Percentiles rank a stretch among this genome's conserved stretches.
These are phyloP conservation scores for Saccharomyces jurei DNA, from an alignment of 805 yeast species.

Conservation along the genomic window DNA sequence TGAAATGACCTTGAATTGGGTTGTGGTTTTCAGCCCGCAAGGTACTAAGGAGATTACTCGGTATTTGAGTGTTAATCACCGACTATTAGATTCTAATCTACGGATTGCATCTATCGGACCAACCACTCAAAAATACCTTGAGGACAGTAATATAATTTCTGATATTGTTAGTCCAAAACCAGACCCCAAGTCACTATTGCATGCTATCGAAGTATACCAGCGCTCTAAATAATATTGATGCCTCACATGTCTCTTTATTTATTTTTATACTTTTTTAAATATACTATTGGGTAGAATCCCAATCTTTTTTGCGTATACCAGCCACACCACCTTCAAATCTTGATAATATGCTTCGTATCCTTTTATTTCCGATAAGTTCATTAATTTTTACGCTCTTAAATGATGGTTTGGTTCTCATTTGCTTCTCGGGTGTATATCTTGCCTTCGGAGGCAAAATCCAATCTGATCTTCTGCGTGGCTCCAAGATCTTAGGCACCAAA, in stretches of 20 bases:
- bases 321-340: conserved; percentile 30
- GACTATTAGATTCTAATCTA: conserved; percentile 21
- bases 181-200: conserved; percentile 49
- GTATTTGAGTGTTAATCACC: conserved; percentile 27
- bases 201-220: conserved; percentile 23
- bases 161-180: conserved; percentile 66
- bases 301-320: conserved; percentile 23
- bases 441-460: conserved; percentile 27
- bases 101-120: conserved; percentile 86
- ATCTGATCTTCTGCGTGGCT: conserved; percentile 31
- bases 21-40: conserved; percentile 86
- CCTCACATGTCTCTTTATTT: not conserved
- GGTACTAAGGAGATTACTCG: conserved; percentile 62
- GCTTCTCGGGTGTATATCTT: conserved; percentile 29
- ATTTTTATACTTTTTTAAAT: not conserved
- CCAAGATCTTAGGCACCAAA: conserved; percentile 22
- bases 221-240: not conserved
- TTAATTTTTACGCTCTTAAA: conserved; percentile 26
- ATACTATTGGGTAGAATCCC: conserved; percentile 4
- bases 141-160: conserved; percentile 45
- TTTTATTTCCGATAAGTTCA: conserved; percentile 20
- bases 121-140: conserved; percentile 65
- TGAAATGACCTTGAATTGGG: conserved; percentile 39
- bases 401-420: conserved; percentile 26
- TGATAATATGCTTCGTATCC: conserved; percentile 22